Conservation (phyloP, 495 filamentous ascomycete species). For the Glonium stellatum region DNA sequence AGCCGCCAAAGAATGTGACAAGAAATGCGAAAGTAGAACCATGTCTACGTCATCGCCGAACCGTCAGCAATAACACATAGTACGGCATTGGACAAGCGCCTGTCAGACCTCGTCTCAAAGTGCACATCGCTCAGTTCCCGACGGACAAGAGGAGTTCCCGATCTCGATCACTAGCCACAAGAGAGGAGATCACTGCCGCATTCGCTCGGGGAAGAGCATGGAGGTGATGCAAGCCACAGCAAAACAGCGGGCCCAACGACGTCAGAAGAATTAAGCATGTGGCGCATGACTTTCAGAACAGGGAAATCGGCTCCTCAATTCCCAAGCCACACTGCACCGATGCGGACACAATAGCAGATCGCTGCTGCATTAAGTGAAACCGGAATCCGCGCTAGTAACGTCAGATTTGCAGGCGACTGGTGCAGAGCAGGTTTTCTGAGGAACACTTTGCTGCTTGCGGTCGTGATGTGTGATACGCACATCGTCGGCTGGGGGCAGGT, state of each 20-base stretch:
- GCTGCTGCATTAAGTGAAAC: slow-evolving; percentile 1
- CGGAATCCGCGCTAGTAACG: neutral
- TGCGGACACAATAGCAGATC: slow-evolving; percentile 4
- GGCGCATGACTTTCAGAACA: slow-evolving; percentile 9
- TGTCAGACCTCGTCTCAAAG: neutral
- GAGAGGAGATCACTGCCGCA: neutral
- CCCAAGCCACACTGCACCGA: neutral
- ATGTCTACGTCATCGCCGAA: neutral
- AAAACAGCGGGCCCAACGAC: slow-evolving; percentile 2
- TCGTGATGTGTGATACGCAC: neutral
- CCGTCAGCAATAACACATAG: neutral
- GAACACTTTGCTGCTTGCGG: neutral
- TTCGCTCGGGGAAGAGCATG: neutral
- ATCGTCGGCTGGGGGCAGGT: neutral
- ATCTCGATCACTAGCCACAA: slow-evolving; percentile 20
- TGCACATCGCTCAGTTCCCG: neutral
- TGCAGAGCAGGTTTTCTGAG: slow-evolving; percentile 2
- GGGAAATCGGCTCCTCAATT: neutral
- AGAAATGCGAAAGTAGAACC: neutral
- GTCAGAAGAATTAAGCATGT: slow-evolving; percentile 9
- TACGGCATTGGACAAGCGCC: neutral
- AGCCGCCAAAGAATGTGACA: neutral
- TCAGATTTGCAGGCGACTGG: neutral
- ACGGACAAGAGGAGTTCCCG: neutral
- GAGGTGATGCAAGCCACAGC: neutral